These are phyloP conservation scores for Rhodotorula paludigena DNA, from an alignment of 768 basidiomycete genomes.

Conservation along the genomic window DNA sequence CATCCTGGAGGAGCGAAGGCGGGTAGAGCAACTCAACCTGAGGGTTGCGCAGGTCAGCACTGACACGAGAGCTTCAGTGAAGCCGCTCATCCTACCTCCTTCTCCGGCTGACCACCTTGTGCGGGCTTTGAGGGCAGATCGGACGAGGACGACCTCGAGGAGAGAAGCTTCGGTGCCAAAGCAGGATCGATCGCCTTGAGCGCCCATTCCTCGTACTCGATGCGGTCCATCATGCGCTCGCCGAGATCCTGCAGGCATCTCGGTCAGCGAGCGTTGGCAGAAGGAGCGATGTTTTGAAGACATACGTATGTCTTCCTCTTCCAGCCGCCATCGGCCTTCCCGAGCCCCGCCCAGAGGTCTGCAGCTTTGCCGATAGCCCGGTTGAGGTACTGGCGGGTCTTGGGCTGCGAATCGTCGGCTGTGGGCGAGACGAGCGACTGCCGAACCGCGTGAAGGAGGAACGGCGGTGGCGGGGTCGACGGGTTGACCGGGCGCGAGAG, in stretches of 20 bases:
- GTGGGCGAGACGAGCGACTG: not conserved
- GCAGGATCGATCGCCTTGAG: constrained; percentile 46
- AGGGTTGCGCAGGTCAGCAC: not conserved
- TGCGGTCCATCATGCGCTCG: constrained; percentile 48
- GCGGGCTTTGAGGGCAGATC: not conserved
- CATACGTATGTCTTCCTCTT: constrained; percentile 26
- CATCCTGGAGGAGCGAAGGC: not conserved
- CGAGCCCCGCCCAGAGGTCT: constrained; percentile 31
- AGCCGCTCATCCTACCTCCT: not conserved
- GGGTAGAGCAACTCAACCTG: constrained; percentile 42
- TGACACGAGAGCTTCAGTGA: no score
- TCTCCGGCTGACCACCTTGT: not conserved
- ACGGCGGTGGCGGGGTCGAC: not conserved
- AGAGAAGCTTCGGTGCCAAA: constrained; percentile 35
- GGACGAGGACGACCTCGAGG: not conserved
- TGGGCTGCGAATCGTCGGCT: not conserved
- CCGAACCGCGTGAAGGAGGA: constrained; percentile 25
- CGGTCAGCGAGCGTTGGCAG: not conserved
- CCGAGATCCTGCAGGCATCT: constrained; percentile 43
- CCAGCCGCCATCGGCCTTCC: constrained; percentile 25
- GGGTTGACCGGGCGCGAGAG: not conserved
- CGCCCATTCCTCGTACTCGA: constrained; percentile 49
- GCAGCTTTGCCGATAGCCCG: constrained; percentile 29
- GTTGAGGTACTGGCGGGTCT: not conserved
- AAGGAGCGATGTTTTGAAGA: not conserved